phyloP scores from a whole-genome alignment of 2,329 filamentous ascomycete species.

The Cryphonectria naterciae region DNA sequence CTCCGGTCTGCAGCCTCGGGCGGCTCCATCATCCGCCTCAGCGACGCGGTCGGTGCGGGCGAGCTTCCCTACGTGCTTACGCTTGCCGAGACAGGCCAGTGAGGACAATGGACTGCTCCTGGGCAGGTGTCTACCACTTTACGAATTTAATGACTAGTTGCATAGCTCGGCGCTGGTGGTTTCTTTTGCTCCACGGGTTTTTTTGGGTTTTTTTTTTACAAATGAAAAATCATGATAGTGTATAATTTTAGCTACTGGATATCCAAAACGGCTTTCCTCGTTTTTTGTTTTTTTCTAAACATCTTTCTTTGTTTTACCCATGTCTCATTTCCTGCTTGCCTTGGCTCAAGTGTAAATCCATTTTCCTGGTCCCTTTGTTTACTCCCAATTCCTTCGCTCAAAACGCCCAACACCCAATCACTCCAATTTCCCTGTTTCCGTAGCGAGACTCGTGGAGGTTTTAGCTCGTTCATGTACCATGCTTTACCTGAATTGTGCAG shows the following conservation, averaged over 20 bases:
- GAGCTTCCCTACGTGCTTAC: slow-evolving; percentile 46
- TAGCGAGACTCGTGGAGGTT: background rate
- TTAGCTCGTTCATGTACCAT: background rate
- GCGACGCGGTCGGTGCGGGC: slow-evolving; percentile 41
- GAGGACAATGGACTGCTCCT: background rate
- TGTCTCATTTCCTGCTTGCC: background rate
- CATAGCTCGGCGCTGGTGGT: background rate
- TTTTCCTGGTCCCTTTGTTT: background rate
- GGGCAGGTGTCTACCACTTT: background rate
- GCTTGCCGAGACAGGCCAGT: slow-evolving; percentile 29
- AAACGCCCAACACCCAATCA: background rate
- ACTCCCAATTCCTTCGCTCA: background rate
- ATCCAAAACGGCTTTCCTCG: background rate
- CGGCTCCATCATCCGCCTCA: slow-evolving; percentile 53
- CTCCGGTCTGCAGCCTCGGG: slow-evolving; percentile 26
- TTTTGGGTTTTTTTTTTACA: background rate
- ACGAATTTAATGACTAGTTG: background rate
- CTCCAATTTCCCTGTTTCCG: background rate
- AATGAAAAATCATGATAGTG: slow-evolving; percentile 10
- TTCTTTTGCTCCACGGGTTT: background rate
- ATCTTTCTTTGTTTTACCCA: background rate
- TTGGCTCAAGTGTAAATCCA: too few species aligned
- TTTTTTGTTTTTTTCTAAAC: background rate
- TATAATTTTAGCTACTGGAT: slow-evolving; percentile 19
- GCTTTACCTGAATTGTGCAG: background rate